Conservation (phyloP, 163 green algal species). For the Volvox carteri region DNA sequence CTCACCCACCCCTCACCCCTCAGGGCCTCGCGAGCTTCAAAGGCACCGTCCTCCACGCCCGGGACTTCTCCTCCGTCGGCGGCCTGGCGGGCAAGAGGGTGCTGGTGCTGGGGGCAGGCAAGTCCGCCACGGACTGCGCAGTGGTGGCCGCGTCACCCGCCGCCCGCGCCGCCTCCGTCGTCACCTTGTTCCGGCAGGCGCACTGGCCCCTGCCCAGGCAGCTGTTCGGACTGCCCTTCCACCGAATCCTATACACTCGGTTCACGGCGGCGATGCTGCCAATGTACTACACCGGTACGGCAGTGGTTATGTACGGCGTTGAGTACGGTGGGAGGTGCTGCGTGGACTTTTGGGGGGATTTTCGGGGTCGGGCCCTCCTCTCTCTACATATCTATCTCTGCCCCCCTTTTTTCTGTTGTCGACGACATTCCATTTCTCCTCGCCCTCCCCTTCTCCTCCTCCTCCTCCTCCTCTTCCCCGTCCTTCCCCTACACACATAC, state of each 20-base stretch:
- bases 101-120: slow-evolving; percentile 53
- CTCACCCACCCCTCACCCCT: too few species aligned
- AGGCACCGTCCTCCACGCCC: slow-evolving; percentile 40
- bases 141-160: slow-evolving; percentile 33
- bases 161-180: slow-evolving; percentile 13
- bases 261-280: slow-evolving; percentile 41
- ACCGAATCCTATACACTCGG: slow-evolving; percentile 39
- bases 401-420: neutral
- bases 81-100: slow-evolving; percentile 19
- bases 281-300: slow-evolving; percentile 47
- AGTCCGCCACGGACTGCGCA: slow-evolving; percentile 43
- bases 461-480: too few species aligned
- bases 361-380: neutral
- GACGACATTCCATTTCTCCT: neutral
- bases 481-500: too few species aligned
- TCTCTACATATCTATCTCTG: neutral
- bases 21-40: slow-evolving; percentile 40
- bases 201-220: slow-evolving; percentile 44
- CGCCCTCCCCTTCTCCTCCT: neutral
- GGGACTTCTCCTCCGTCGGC: slow-evolving; percentile 18
- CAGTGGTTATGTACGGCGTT: too few species aligned
- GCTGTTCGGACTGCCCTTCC: slow-evolving; percentile 38
- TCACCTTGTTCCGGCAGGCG: slow-evolving; percentile 34
- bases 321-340: neutral
- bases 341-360: too few species aligned